Evolutionary conservation across 495 filamentous ascomycete species (phyloP), one percentile per base, ranked within the genome.

Genomic region (Neurospora sp.): DNA sequence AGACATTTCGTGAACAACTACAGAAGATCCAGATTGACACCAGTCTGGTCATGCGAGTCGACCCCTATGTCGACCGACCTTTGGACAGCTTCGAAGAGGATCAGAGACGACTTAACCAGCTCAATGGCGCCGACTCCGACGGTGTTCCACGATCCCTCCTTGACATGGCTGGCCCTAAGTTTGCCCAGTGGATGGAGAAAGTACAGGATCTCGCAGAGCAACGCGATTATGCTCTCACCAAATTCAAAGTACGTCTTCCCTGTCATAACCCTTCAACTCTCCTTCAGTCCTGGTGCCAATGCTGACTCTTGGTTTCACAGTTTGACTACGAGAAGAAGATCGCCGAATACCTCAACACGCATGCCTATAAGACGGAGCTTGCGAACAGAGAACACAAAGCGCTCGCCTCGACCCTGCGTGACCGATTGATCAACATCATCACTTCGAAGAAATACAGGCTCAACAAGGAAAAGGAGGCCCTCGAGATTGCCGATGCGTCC

Each of bases 1-100:
- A 86, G 62, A 88, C 94, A 76, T 99, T 96, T 82, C 91, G 94
- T 71, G 91, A 95, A 76, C 93, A 98, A 80, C 87, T 98, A 6
- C 90, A 94, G 73, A 91, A 91, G 69, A 87, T 98, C 4, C 95
- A 98, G 80, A 90, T 91, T 72, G 96, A 98, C 79, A 94, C 96
- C 79, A 92, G 88, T 70, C 88, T 97, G 10, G 92, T 98, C 78
- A 89, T 92, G 76, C 89, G 90, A 76, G 91, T 95, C 59, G 90
- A 97, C 76, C 92, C 92, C 0, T 96, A 96, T 75, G 83, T 86
- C 16, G 86, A 91, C 69, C 86, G 88, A 27, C 89, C 92, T 35
- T 85, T 98, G 7, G 89, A 93, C 27, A 90, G 92, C 75, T 87
- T 88, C 35, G 87, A 89, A 38, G 91, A 92, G 31, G 88, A 93